A percentile compares a stretch with the other conserved stretches of the same genome.
Evolutionary conservation across 164 flowering plant genomes (phyloP).

Genomic region (Sextonia rubra): DNA sequence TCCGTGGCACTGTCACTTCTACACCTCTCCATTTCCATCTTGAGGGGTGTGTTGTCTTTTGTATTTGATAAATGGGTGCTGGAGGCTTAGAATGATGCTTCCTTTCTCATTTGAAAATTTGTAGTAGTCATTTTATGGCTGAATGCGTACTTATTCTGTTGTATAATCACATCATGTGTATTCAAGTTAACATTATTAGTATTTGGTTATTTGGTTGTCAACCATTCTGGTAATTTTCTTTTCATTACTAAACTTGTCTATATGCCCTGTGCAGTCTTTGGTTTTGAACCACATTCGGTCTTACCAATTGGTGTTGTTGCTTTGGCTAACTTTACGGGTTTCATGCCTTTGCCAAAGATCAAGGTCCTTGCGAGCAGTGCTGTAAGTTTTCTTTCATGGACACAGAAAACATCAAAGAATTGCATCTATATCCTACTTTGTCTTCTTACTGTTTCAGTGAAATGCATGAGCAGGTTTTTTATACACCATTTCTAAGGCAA

Average conservation of each 20-base stretch:
- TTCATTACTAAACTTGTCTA: not conserved
- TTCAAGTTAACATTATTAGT: no score
- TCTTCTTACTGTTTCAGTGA: not conserved
- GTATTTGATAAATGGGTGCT: no score
- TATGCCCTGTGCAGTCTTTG: conserved; percentile 62
- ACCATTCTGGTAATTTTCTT: not conserved
- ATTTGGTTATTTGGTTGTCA: not conserved
- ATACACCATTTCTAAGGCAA: conserved; percentile 85
- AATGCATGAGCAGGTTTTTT: conserved; percentile 50
- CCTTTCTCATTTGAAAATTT: not conserved
- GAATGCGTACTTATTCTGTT: not conserved
- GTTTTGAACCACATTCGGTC: conserved; percentile 94
- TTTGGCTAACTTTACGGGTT: conserved; percentile 69
- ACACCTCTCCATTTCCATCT: no score
- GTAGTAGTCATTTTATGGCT: not conserved
- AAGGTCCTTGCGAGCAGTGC: conserved; percentile 86
- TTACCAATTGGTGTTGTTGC: conserved; percentile 79
- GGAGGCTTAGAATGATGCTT: no score
- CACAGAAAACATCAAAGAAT: not conserved
- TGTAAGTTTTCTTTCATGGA: conserved; percentile 38
- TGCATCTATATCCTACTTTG: not conserved
- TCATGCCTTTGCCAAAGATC: conserved; percentile 74
- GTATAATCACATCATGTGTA: not conserved
- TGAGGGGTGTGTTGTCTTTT: no score
- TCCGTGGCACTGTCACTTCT: no score